These are phyloP conservation scores for Penicillium bovifimosum DNA, from an alignment of 495 filamentous ascomycete genomes.

Conservation along the genomic window DNA sequence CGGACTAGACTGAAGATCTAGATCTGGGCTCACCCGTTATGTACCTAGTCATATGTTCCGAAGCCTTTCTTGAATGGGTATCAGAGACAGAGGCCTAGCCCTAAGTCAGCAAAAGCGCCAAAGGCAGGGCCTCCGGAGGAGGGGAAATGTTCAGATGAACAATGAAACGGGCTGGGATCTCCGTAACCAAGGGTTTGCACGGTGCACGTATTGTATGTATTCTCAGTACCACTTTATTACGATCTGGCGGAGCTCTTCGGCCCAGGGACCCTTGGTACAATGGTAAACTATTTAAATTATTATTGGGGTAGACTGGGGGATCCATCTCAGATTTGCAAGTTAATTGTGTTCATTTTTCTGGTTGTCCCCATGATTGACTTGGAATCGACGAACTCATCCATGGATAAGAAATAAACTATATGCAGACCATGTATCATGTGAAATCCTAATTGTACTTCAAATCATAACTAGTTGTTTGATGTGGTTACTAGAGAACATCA, in stretches of 20 bases:
- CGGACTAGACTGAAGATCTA: neutral
- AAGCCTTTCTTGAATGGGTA: neutral
- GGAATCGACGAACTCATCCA: neutral
- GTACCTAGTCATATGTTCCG: neutral
- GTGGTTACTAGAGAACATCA: too few species aligned
- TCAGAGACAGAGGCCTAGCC: neutral
- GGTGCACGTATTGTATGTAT: neutral
- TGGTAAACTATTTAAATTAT: constrained; percentile 19
- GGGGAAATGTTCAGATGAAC: neutral
- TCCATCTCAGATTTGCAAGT: neutral
- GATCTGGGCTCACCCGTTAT: neutral
- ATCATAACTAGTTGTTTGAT: too few species aligned
- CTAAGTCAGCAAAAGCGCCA: neutral
- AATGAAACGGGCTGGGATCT: neutral
- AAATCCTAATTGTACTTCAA: too few species aligned
- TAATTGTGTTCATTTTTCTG: neutral
- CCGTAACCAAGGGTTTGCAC: neutral
- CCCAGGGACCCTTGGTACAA: constrained; percentile 5
- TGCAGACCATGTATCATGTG: neutral
- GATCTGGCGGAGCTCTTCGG: constrained; percentile 17
- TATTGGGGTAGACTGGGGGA: neutral
- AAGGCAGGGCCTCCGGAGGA: neutral
- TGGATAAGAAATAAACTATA: neutral
- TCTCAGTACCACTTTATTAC: neutral
- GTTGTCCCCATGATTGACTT: neutral